Conservation (phyloP, 768 basidiomycete species). For the Cystobasidium ongulense region DNA sequence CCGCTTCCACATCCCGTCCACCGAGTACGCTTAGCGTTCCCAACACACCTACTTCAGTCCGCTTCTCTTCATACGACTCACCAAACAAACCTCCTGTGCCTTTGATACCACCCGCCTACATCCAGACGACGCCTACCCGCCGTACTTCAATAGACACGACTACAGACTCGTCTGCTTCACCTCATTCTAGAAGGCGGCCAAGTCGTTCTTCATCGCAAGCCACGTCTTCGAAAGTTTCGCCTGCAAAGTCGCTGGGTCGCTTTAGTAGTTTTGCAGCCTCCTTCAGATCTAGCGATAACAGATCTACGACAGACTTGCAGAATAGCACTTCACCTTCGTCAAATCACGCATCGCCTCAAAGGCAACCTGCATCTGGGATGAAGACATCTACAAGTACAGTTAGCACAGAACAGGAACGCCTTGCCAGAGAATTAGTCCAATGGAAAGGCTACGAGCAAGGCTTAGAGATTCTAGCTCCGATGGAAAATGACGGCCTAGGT, state of each 20-base stretch:
- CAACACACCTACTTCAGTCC: background rate
- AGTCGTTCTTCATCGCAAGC: background rate
- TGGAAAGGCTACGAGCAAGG: background rate
- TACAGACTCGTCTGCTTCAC: background rate
- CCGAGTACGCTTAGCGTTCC: slow-evolving; percentile 1
- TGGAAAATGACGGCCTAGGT: background rate
- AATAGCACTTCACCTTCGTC: background rate
- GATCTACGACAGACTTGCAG: background rate
- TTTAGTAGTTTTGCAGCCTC: slow-evolving; percentile 1
- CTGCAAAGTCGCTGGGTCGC: background rate
- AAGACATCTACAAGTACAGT: slow-evolving; percentile 4
- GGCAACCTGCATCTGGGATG: background rate
- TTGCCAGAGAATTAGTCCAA: background rate
- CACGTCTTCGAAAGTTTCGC: background rate
- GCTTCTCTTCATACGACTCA: slow-evolving; percentile 15
- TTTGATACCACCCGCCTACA: slow-evolving; percentile 11
- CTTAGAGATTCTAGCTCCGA: background rate
- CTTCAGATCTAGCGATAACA: background rate
- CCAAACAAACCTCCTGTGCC: slow-evolving; percentile 30
- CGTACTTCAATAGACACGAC: background rate
- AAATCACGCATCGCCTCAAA: background rate
- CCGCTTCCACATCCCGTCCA: background rate
- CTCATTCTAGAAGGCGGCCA: background rate
- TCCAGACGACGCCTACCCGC: background rate
- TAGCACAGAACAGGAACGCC: background rate